Conservation (phyloP, 306 rosid species). For the Sophora flavescens region DNA sequence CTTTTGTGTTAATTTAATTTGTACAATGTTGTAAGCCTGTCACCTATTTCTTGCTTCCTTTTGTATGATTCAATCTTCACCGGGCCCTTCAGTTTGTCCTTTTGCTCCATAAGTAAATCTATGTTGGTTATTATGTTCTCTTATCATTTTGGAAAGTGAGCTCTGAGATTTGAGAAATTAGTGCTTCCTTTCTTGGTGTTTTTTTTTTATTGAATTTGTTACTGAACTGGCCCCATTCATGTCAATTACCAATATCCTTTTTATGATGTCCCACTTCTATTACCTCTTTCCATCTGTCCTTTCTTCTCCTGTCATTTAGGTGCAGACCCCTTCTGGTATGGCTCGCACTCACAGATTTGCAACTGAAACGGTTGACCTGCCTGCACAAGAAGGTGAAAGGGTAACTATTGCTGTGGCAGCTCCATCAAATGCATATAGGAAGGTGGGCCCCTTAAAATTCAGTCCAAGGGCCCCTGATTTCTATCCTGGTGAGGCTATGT, state of each 20-base stretch:
- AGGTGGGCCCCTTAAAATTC: conserved; percentile 83
- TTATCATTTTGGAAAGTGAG: conserved; percentile 4
- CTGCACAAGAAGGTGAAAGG: conserved; percentile 95
- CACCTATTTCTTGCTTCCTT: conserved; percentile 27
- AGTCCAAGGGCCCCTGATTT: conserved; percentile 82
- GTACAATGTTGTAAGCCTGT: conserved; percentile 13
- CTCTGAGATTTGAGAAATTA: conserved; percentile 27
- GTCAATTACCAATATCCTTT: conserved; percentile 35
- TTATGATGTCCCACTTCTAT: conserved; percentile 9
- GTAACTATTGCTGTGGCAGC: conserved; percentile 91
- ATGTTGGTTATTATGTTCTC: conserved; percentile 14
- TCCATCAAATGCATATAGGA: conserved; percentile 79
- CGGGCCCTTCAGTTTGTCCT: conserved; percentile 16
- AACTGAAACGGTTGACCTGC: conserved; percentile 91
- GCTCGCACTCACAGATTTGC: conserved; percentile 97
- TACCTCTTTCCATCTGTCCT: conserved; percentile 28
- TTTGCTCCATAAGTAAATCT: conserved; percentile 20
- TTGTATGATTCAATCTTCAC: conserved; percentile 31
- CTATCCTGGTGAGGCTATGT: conserved; percentile 90
- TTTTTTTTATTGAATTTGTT: not conserved
- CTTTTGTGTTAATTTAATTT: conserved; percentile 6
- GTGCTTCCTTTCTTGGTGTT: conserved; percentile 13
- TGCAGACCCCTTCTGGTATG: conserved; percentile 88
- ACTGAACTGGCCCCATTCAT: conserved; percentile 5
- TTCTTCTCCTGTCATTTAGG: conserved; percentile 57